phyloP scores from a whole-genome alignment of 2,329 filamentous ascomycete genomes.

The Nannizziopsis arthrosporioides region DNA sequence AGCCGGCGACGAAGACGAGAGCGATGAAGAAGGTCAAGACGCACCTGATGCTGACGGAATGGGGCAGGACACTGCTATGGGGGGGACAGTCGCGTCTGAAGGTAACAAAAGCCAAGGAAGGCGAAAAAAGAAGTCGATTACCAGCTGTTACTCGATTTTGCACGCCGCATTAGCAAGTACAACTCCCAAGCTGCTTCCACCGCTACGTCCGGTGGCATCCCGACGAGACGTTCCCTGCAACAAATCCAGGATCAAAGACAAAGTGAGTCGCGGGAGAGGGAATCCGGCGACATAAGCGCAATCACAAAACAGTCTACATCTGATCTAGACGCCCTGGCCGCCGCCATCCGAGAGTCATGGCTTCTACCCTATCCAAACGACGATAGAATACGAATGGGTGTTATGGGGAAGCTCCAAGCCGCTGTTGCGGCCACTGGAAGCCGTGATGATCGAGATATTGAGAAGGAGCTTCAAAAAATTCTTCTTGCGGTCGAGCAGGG shows the following conservation, averaged over 20 bases:
- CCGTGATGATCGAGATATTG: constrained; percentile 37
- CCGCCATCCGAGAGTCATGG: constrained; percentile 30
- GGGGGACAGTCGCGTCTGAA: background rate
- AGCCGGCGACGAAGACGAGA: constrained; percentile 23
- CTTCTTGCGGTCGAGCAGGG: constrained; percentile 46
- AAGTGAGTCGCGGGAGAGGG: background rate
- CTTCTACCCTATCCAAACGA: constrained; percentile 37
- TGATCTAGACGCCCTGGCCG: constrained; percentile 34
- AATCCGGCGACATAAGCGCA: background rate
- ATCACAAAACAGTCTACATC: constrained; percentile 16
- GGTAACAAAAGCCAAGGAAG: constrained; percentile 2
- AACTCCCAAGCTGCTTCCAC: constrained; percentile 36
- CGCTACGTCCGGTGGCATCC: constrained; percentile 24
- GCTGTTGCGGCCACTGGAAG: constrained; percentile 43
- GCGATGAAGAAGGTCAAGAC: constrained; percentile 13
- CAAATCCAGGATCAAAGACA: background rate
- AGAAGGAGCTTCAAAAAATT: constrained; percentile 35
- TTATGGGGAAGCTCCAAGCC: constrained; percentile 37
- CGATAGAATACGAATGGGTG: constrained; percentile 34
- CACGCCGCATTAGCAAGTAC: constrained; percentile 38
- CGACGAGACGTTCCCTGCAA: constrained; percentile 7
- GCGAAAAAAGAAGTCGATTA: constrained; percentile 32
- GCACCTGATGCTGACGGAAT: constrained; percentile 16
- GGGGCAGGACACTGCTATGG: constrained; percentile 17
- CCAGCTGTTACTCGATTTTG: constrained; percentile 34